Conservation (phyloP, 225 moss, liverwort and hornwort genomes). For the Climacium dendroides region DNA sequence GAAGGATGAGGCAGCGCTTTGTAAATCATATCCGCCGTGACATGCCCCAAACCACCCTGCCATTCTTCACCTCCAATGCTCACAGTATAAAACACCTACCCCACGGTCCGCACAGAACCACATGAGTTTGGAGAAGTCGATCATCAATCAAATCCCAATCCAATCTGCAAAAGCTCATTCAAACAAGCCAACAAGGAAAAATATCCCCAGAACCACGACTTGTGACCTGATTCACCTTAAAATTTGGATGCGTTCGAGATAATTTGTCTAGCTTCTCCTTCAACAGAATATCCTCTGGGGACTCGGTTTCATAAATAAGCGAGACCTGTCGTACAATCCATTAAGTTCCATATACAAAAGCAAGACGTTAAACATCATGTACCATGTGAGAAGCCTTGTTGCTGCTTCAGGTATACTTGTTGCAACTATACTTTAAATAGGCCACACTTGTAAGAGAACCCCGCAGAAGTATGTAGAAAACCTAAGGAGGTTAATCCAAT, state of each 20-base stretch:
- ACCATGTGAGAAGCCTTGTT: neutral
- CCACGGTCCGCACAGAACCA: neutral
- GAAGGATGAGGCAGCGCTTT: slow-evolving; percentile 71
- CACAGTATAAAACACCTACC: slow-evolving; percentile 69
- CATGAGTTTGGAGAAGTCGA: neutral
- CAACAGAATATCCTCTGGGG: slow-evolving; percentile 68
- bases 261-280: slow-evolving; percentile 56
- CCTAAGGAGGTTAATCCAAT: neutral
- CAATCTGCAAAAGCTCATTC: neutral
- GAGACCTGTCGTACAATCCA: slow-evolving; percentile 44
- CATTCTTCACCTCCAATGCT: slow-evolving; percentile 48
- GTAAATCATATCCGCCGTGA: slow-evolving; percentile 46
- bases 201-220: neutral
- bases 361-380: neutral
- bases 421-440: neutral
- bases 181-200: neutral
- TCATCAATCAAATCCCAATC: neutral
- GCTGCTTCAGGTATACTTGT: neutral
- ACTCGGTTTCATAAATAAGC: slow-evolving; percentile 56
- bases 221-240: slow-evolving; percentile 43
- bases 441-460: no score
- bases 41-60: slow-evolving; percentile 68
- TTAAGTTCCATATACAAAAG: neutral
- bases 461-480: neutral
- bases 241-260: slow-evolving; percentile 58